Evolutionary conservation across 805 yeast species (phyloP), one percentile per base, ranked within the genome.

Genomic region (Lipomyces chichibuensis): DNA sequence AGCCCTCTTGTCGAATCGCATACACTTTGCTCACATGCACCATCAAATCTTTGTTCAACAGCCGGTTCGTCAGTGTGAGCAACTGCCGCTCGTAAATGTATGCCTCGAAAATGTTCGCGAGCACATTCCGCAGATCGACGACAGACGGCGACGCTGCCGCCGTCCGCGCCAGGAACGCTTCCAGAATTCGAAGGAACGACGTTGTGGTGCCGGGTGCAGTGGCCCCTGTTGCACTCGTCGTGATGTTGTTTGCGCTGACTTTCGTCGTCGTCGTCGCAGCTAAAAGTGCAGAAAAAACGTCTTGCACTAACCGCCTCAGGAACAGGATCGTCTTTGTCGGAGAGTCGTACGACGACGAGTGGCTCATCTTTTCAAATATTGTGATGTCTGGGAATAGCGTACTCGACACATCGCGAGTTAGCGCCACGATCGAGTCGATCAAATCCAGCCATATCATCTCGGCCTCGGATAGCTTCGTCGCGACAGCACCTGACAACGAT

Each of bases 101-200:
- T 20, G 73, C 71, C 57, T 70, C 72, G 39, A 71, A 71, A 37
- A 71, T 65, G 51, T 67, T 66, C 33, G 57, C 73, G 17, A 71
- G 65, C 17, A 71, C 72, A 37, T 61, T 67, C 2, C 72, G 64
- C 39, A 71, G 59, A 49, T 69, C 70, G 11, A 59, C 71, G 46
- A 65, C 72, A 4, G 69, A 64, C 52, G 69, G 72, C 51, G 72
- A 69, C 20, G 67, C 71, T 13, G 72, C 71, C 17, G 72, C 71
- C 23, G 72, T 65, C 6, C 66, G 63, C 20, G 66, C 46, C 57
- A 69, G 43, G 56, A 69, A 69, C 17, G 65, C 71, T 27, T 69
- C 72, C 11, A 69, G 60, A 43, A 69, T 58, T 8, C 69, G 67
- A 49, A 68, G 54, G 35, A 69, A 69, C 13, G 64, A 54, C 8